phyloP scores from a whole-genome alignment of 2,329 filamentous ascomycete genomes.

The Pseudogymnoascus sp. region DNA sequence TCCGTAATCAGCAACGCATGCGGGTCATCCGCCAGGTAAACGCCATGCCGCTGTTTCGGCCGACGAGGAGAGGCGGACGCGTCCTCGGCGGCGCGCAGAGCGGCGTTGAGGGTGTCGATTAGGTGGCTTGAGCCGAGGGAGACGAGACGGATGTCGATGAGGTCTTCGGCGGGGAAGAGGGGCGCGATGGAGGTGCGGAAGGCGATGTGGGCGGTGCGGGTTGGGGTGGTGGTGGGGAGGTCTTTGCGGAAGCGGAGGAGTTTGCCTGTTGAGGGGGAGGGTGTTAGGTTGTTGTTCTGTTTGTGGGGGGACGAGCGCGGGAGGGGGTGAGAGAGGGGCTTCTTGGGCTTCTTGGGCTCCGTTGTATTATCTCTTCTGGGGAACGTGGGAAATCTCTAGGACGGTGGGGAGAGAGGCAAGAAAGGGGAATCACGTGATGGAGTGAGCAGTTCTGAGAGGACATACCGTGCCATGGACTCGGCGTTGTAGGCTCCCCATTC shows the following conservation, averaged over 20 bases:
- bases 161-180: conserved; percentile 44
- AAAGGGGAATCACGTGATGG: not conserved
- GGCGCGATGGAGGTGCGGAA: conserved; percentile 47
- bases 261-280: conserved; percentile 34
- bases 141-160: conserved; percentile 49
- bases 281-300: conserved; percentile 11
- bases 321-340: not conserved
- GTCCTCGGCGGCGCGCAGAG: conserved; percentile 42
- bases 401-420: not conserved
- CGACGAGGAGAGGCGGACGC: too few species aligned
- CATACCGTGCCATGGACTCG: not conserved
- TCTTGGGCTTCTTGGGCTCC: too few species aligned
- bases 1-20: conserved; percentile 66
- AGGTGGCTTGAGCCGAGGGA: conserved; percentile 36
- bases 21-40: conserved; percentile 46
- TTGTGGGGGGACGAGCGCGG: not conserved
- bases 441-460: not conserved
- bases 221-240: conserved; percentile 39
- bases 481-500: conserved; percentile 23
- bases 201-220: conserved; percentile 28
- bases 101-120: conserved; percentile 41
- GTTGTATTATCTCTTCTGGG: not conserved
- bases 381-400: not conserved
- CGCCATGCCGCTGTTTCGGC: conserved; percentile 39
- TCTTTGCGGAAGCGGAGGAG: conserved; percentile 55